These are phyloP conservation scores for Orychophragmus violaceus DNA, from an alignment of 345 rosid genomes.

Conservation along the genomic window DNA sequence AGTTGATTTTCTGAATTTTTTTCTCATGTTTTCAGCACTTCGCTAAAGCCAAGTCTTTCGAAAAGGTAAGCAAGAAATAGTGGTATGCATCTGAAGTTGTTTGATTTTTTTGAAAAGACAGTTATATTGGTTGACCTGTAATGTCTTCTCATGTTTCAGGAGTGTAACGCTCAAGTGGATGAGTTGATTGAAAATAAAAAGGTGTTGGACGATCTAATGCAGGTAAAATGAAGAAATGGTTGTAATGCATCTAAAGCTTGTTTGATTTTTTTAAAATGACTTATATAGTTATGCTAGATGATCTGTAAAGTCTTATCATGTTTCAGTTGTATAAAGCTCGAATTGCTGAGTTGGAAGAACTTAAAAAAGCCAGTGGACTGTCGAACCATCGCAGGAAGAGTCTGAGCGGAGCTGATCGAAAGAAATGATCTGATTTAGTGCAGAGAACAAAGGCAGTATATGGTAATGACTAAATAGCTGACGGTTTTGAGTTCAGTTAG, in stretches of 20 bases:
- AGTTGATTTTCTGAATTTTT: neutral
- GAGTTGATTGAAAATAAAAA: neutral
- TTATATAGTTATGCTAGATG: neutral
- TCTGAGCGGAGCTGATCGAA: neutral
- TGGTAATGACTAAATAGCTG: neutral
- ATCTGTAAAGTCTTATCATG: neutral
- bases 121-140: no score
- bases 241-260: neutral
- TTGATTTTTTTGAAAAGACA: neutral
- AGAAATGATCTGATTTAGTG: neutral
- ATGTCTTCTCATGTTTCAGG: neutral
- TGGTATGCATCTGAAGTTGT: neutral
- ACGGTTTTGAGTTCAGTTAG: neutral
- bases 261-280: neutral
- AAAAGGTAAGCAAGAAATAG: neutral
- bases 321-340: neutral
- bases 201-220: neutral
- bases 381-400: neutral
- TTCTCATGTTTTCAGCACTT: neutral
- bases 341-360: neutral
- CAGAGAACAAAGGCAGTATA: neutral
- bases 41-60: neutral
- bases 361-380: neutral
- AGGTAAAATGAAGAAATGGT: neutral
- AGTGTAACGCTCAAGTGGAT: neutral